Percentiles rank a stretch among this genome's conserved stretches.
phyloP scores from a whole-genome alignment of 2,329 filamentous ascomycete species.

The Talaromyces sp. region DNA sequence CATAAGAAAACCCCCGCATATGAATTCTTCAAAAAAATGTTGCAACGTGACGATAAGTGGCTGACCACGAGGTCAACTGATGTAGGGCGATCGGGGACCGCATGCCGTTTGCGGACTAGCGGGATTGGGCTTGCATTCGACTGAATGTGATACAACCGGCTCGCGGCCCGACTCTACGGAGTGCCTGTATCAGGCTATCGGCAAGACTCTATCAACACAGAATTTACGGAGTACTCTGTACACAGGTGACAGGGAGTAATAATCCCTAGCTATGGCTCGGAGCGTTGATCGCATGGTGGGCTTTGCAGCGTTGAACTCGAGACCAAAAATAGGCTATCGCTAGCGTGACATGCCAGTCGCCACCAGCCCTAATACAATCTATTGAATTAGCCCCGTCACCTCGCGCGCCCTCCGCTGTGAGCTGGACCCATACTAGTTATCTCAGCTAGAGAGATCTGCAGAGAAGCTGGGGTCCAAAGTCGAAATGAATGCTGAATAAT shows the following conservation, averaged over 20 bases:
- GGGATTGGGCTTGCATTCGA: neutral
- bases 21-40: too few relatives aligned
- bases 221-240: too few relatives aligned
- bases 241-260: too few relatives aligned
- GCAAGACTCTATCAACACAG: too few relatives aligned
- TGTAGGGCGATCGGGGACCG: neutral
- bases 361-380: neutral
- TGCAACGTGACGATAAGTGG: neutral
- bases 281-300: neutral
- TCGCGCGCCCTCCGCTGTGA: neutral
- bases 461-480: neutral
- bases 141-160: too few relatives aligned
- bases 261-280: neutral
- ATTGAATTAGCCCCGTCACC: neutral
- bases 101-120: neutral
- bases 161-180: too few relatives aligned
- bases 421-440: neutral
- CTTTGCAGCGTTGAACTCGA: neutral
- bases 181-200: too few relatives aligned
- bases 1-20: too few relatives aligned
- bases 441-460: neutral
- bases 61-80: neutral
- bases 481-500: neutral
- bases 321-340: conserved; percentile 1
- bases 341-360: neutral